Evolutionary conservation across 2,329 filamentous ascomycete species (phyloP).

Genomic region (Verticillium tricorpus): DNA sequence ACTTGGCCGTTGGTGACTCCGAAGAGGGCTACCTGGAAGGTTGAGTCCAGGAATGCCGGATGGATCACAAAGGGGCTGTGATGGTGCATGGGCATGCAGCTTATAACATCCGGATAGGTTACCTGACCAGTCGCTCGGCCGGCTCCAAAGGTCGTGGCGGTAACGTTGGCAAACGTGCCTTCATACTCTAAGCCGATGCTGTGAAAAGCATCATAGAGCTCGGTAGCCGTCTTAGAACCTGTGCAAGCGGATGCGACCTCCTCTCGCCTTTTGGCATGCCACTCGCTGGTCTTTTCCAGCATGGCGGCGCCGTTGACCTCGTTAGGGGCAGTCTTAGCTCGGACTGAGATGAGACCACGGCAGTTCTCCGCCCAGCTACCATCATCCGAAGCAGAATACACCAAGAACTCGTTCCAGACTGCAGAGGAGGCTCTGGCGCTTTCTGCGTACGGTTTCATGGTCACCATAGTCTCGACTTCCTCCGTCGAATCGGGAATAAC

Average conservation of each 20-base stretch:
- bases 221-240: neutral
- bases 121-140: constrained; percentile 5
- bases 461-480: constrained; percentile 9
- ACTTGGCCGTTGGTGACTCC: neutral
- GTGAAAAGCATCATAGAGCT: constrained; percentile 12
- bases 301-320: neutral
- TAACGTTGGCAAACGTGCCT: constrained; percentile 13
- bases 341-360: constrained; percentile 5
- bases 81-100: constrained; percentile 10
- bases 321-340: neutral
- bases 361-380: constrained; percentile 8
- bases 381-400: constrained; percentile 9
- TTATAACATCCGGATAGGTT: constrained; percentile 7
- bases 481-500: constrained; percentile 1
- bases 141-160: neutral
- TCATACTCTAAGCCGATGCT: constrained; percentile 14
- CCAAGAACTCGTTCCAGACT: constrained; percentile 8
- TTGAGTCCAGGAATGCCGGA: constrained; percentile 7
- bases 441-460: neutral
- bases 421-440: neutral
- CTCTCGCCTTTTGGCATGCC: neutral
- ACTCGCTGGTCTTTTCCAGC: neutral
- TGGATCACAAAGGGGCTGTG: constrained; percentile 10
- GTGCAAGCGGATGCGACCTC: neutral
- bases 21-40: constrained; percentile 4